phyloP scores from a whole-genome alignment of 495 filamentous ascomycete genomes.

The Cladorrhinum samala region DNA sequence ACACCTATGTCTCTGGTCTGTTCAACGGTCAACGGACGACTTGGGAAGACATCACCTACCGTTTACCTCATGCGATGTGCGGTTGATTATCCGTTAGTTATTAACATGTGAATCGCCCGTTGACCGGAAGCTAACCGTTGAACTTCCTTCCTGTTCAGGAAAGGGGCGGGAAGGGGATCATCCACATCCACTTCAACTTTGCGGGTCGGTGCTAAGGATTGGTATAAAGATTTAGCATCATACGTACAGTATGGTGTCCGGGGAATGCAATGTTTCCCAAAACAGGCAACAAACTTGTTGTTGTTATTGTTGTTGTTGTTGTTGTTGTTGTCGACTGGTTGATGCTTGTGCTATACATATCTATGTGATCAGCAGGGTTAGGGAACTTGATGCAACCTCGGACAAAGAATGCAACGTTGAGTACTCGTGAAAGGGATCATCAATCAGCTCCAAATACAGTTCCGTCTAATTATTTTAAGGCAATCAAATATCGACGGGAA shows the following conservation, averaged over 20 bases:
- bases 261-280: neutral
- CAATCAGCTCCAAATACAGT: too few relatives aligned
- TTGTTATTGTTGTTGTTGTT: neutral
- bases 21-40: too few relatives aligned
- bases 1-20: too few relatives aligned
- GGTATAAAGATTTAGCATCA: neutral
- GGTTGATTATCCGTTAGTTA: neutral
- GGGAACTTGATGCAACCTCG: neutral
- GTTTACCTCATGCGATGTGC: neutral
- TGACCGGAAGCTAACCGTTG: neutral
- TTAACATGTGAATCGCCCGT: neutral
- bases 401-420: too few relatives aligned
- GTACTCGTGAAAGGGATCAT: too few relatives aligned
- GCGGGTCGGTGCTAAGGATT: neutral
- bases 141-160: neutral
- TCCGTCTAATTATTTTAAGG: too few relatives aligned
- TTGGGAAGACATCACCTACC: too few relatives aligned
- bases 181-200: conserved; percentile 1
- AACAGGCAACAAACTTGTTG: neutral
- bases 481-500: too few relatives aligned
- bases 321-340: too few relatives aligned
- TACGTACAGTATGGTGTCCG: neutral
- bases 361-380: too few relatives aligned
- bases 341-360: too few relatives aligned
- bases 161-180: neutral